These are phyloP conservation scores for Lizonia empirigonia DNA, from an alignment of 2,329 filamentous ascomycete species.

Conservation along the genomic window DNA sequence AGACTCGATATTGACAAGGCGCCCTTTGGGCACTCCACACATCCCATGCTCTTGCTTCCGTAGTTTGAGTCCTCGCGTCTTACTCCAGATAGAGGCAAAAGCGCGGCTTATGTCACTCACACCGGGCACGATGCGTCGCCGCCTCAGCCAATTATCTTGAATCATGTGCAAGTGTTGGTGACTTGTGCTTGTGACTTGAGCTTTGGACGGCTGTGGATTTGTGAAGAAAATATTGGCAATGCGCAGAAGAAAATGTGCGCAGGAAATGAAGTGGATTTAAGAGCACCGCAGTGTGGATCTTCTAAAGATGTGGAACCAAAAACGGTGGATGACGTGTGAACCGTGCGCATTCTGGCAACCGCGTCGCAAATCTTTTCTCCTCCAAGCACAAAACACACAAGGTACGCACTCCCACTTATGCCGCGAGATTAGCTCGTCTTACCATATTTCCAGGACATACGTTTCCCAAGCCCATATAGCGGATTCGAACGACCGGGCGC, in stretches of 20 bases:
- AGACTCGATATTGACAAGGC: neutral
- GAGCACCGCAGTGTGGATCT: slow-evolving; percentile 15
- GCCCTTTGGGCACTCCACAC: slow-evolving; percentile 13
- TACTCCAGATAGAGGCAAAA: slow-evolving; percentile 8
- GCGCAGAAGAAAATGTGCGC: neutral
- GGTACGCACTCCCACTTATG: neutral
- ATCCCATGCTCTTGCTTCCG: slow-evolving; percentile 13
- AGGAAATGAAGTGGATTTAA: slow-evolving; percentile 27
- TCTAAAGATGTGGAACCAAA: slow-evolving; percentile 13
- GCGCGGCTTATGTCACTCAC: slow-evolving; percentile 11
- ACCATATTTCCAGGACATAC: neutral
- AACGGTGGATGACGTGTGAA: slow-evolving; percentile 7
- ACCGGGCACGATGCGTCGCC: neutral
- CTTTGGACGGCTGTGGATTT: neutral
- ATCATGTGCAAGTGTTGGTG: slow-evolving; percentile 5
- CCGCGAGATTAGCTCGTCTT: neutral
- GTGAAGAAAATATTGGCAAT: neutral
- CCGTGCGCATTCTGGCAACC: neutral
- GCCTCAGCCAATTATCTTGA: slow-evolving; percentile 2
- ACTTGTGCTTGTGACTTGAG: neutral
- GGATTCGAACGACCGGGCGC: neutral
- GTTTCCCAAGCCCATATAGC: neutral
- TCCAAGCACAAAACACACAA: slow-evolving; percentile 2
- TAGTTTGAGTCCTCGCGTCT: slow-evolving; percentile 3
- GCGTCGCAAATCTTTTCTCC: slow-evolving; percentile 3